These are phyloP conservation scores for Fremontodendron californicum DNA, from an alignment of 345 rosid genomes.

Conservation along the genomic window DNA sequence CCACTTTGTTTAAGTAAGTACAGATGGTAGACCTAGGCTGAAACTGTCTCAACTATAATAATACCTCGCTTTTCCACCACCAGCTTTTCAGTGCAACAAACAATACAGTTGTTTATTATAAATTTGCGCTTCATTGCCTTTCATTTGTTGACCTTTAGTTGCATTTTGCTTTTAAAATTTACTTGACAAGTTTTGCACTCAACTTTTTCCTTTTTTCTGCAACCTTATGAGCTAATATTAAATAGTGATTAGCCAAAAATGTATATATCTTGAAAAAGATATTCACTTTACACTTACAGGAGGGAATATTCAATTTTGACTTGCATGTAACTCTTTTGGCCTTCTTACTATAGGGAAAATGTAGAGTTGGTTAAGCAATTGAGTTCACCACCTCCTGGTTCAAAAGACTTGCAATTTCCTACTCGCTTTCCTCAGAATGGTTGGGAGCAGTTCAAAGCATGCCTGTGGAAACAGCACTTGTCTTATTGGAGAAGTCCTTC, in stretches of 20 bases:
- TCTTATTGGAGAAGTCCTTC: constrained; percentile 64
- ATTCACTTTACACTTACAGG: too few species aligned
- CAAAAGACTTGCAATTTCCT: constrained; percentile 29
- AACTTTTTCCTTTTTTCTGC: too few species aligned
- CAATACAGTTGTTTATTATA: too few species aligned
- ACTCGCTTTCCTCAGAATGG: constrained; percentile 31
- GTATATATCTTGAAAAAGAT: too few species aligned
- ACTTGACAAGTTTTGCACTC: not conserved
- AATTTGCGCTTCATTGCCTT: not conserved
- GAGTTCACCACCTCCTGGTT: constrained; percentile 28
- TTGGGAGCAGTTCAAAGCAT: constrained; percentile 48
- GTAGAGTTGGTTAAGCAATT: constrained; percentile 17
- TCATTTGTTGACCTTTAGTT: not conserved
- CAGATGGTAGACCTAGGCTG: constrained; percentile 17
- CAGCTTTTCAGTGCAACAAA: too few species aligned
- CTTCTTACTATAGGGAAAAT: constrained; percentile 28
- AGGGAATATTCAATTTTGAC: not conserved
- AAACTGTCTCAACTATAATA: too few species aligned
- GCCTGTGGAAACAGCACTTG: constrained; percentile 56
- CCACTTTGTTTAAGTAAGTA: constrained; percentile 49
- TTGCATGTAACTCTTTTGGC: not conserved
- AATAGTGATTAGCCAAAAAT: not conserved
- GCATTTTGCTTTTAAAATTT: not conserved
- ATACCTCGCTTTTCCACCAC: too few species aligned
- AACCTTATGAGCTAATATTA: constrained; percentile 25